Conservation (phyloP, 805 yeast genomes). For the Kregervanrija pseudodelftensis region DNA sequence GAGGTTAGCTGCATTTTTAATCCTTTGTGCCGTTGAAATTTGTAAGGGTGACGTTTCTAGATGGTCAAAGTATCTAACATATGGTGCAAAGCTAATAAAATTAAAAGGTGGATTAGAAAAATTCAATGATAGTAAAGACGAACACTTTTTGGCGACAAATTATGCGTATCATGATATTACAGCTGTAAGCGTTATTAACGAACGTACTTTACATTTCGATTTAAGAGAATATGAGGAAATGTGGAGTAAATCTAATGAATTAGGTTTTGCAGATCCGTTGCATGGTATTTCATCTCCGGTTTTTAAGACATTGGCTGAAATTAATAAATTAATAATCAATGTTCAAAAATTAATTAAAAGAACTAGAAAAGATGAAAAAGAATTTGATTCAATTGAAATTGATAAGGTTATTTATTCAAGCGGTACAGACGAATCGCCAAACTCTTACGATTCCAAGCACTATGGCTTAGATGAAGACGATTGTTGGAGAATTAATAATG, state of each 20-base stretch:
- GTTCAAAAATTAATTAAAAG: slow-evolving; percentile 33
- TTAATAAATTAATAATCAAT: slow-evolving; percentile 51
- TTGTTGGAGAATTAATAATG: slow-evolving; percentile 3
- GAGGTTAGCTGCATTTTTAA: slow-evolving; percentile 57
- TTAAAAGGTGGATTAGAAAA: slow-evolving; percentile 53
- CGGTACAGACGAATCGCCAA: slow-evolving; percentile 3
- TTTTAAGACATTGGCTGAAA: slow-evolving; percentile 61
- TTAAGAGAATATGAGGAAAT: slow-evolving; percentile 51
- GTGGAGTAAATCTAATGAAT: slow-evolving; percentile 31
- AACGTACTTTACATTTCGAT: slow-evolving; percentile 60
- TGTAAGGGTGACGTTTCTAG: slow-evolving; percentile 74
- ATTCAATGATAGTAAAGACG: slow-evolving; percentile 47
- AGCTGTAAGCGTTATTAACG: slow-evolving; percentile 51
- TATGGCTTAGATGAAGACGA: slow-evolving; percentile 8
- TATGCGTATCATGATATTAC: slow-evolving; percentile 77
- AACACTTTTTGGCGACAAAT: slow-evolving; percentile 68
- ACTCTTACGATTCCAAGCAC: neutral
- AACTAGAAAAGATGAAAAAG: slow-evolving; percentile 11
- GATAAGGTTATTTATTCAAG: slow-evolving; percentile 1
- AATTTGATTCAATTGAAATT: slow-evolving; percentile 5
- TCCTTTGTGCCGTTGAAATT: slow-evolving; percentile 73
- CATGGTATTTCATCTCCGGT: slow-evolving; percentile 67
- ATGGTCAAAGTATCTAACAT: slow-evolving; percentile 61
- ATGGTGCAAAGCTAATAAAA: slow-evolving; percentile 58
- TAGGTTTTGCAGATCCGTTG: slow-evolving; percentile 55